Base-by-base conservation (phyloP, 2,329 filamentous ascomycete genomes). In the Stemphylium vesicarium region DNA sequence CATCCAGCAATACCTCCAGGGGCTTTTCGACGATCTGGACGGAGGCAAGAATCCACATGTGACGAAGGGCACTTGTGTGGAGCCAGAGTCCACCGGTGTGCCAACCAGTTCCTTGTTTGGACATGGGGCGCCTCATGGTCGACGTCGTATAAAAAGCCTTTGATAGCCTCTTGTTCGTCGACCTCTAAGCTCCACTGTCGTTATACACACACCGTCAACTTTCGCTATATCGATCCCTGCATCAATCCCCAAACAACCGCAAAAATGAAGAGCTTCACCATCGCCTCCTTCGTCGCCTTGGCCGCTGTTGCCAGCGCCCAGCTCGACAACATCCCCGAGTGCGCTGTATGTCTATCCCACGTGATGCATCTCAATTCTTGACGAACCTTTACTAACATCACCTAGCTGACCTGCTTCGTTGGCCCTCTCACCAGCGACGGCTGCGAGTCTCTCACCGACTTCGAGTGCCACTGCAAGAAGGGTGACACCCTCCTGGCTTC, bases 401-500 rank as follows among this genome's bases (percentile, higher is more conserved):
- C 15, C n/a, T 55, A 82, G 80, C 60, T 81, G 13, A 63, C 60
- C 59, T 83, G 81, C 72, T 80, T 83, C 68, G 36, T 81, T 50
- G 57, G 46, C 12, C 73, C 78, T 33, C 71, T 82, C 36, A 53
- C 51, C 48, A 59, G 39, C 26, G 79, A 81, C 60, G 80, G 80
- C 55, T 83, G 81, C 74, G 59, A 70, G n/a, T 13, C 51, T 12
- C 63, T 82, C 31, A 76, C 73, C 56, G 80, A 83, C 73, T 82
- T 82, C 66, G 75, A 74, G 32, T 67, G 64, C 54, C 64, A 67
- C 44, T 57, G 54, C 50, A 37, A 57, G 40, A 78, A 80, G 69
- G 70, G 78, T 37, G 65, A 72, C 32, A n/a, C 59, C 29, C 75
- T 82, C 39, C 66, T 80, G 41, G 49, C 60, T 38, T 50, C 66